phyloP scores from a whole-genome alignment of 2,329 filamentous ascomycete genomes.

The Aspergillus tamarii region DNA sequence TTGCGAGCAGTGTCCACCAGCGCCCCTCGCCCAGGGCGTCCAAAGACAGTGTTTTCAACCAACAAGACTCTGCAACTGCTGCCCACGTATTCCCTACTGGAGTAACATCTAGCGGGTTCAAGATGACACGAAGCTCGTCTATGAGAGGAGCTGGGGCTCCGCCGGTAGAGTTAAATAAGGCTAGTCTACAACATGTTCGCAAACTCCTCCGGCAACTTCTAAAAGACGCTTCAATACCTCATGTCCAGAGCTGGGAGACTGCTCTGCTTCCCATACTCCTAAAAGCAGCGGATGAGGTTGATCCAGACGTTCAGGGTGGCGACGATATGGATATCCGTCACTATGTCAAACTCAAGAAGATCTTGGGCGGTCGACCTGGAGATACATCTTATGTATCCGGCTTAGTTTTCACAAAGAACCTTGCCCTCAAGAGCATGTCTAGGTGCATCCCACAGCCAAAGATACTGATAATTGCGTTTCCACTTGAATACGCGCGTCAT shows the following conservation, averaged over 20 bases:
- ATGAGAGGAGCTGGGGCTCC: constrained; percentile 75
- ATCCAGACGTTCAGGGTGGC: constrained; percentile 84
- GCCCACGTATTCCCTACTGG: constrained; percentile 48
- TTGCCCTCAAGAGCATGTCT: constrained; percentile 95
- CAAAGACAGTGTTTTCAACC: constrained; percentile 55
- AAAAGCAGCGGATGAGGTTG: constrained; percentile 89
- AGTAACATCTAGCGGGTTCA: constrained; percentile 44
- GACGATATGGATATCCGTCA: constrained; percentile 97
- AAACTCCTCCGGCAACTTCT: constrained; percentile 83
- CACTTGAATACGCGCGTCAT: constrained; percentile 93
- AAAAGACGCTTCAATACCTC: constrained; percentile 73
- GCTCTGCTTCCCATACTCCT: constrained; percentile 88
- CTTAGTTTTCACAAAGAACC: constrained; percentile 95
- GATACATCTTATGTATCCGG: constrained; percentile 97
- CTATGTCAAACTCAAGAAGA: constrained; percentile 96
- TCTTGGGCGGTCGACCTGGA: constrained; percentile 83
- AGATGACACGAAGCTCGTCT: constrained; percentile 77
- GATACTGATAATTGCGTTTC: constrained; percentile 90
- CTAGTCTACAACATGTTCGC: constrained; percentile 85
- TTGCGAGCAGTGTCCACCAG: constrained; percentile 73
- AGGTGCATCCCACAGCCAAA: constrained; percentile 80
- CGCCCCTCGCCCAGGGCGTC: constrained; percentile 71
- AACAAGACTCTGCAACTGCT: constrained; percentile 34
- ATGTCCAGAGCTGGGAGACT: constrained; percentile 80
- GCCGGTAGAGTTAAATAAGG: constrained; percentile 81